A percentile compares a stretch with the other conserved stretches of the same genome.
Conservation (phyloP, 208 protist species). For the Endotrypanum monterogeii region DNA sequence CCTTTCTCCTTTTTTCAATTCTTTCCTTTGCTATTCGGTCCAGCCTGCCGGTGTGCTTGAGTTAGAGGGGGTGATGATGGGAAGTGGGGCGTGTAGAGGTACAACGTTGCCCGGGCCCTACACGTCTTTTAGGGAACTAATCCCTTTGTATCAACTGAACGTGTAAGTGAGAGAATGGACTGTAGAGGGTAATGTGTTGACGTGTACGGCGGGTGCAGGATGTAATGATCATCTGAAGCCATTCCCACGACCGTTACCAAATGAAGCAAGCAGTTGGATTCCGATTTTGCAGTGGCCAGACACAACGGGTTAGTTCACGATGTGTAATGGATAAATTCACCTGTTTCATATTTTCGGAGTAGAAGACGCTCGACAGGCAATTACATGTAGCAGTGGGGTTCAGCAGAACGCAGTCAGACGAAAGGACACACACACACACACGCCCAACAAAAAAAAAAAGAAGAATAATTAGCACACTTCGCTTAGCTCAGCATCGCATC, state of each 20-base stretch:
- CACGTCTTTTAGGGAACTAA: not conserved
- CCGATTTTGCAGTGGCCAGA: no score
- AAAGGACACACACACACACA: conserved; percentile 1
- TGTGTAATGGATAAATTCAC: not conserved
- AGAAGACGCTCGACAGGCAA: conserved; percentile 3
- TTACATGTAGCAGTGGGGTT: conserved; percentile 11
- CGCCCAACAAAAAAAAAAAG: not conserved
- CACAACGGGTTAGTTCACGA: no score
- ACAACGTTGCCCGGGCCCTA: not conserved
- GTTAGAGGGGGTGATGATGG: not conserved
- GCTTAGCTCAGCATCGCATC: conserved; percentile 6
- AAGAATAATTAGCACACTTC: not conserved
- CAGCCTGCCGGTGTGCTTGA: not conserved
- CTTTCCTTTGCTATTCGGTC: not conserved
- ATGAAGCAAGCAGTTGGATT: not conserved
- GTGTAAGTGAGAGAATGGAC: not conserved
- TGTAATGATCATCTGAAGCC: not conserved
- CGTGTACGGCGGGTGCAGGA: no score
- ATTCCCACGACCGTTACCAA: not conserved
- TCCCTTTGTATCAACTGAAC: not conserved
- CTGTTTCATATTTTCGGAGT: not conserved
- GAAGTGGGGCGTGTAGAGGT: no score
- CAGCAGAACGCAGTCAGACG: not conserved
- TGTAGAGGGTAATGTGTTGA: not conserved
- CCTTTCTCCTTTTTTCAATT: no score